phyloP scores from a whole-genome alignment of 2,329 filamentous ascomycete genomes.

The Gliomastix tumulicola region DNA sequence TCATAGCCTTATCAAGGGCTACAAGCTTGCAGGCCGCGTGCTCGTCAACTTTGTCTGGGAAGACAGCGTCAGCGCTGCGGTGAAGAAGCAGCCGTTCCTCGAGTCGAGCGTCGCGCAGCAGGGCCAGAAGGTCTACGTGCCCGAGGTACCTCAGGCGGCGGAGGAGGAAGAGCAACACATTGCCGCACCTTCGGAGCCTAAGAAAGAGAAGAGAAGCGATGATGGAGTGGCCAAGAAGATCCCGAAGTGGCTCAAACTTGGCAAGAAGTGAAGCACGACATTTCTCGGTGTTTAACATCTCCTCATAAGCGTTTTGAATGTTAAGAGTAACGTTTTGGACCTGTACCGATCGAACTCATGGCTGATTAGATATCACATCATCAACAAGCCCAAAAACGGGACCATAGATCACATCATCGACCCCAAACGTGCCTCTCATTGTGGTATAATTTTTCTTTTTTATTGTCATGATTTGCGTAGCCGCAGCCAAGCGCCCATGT shows the following conservation, averaged over 20 bases:
- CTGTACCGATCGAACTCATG: no score
- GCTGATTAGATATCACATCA: no score
- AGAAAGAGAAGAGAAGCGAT: conserved; percentile 24
- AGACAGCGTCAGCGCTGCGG: conserved; percentile 48
- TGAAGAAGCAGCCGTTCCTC: conserved; percentile 51
- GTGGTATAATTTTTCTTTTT: no score
- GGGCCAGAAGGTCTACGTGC: conserved; percentile 61
- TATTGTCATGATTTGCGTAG: no score
- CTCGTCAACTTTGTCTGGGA: conserved; percentile 74
- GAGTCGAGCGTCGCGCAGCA: conserved; percentile 48
- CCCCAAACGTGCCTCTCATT: no score
- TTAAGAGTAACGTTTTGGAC: no score
- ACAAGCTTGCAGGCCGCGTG: conserved; percentile 64
- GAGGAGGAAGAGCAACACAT: conserved; percentile 26
- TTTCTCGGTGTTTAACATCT: no score
- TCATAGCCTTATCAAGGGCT: conserved; percentile 60
- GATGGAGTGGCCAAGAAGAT: conserved; percentile 36
- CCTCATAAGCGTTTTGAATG: no score
- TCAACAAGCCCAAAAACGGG: no score
- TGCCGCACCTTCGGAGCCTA: conserved; percentile 11
- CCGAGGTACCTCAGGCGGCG: conserved; percentile 39
- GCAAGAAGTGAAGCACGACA: conserved; percentile 56
- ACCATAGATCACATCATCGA: no score
- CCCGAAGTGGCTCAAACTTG: conserved; percentile 68
- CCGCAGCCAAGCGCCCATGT: no score